Evolutionary conservation across 176 grass and related monocot genomes (phyloP).

Genomic region (Chloris gayana): DNA sequence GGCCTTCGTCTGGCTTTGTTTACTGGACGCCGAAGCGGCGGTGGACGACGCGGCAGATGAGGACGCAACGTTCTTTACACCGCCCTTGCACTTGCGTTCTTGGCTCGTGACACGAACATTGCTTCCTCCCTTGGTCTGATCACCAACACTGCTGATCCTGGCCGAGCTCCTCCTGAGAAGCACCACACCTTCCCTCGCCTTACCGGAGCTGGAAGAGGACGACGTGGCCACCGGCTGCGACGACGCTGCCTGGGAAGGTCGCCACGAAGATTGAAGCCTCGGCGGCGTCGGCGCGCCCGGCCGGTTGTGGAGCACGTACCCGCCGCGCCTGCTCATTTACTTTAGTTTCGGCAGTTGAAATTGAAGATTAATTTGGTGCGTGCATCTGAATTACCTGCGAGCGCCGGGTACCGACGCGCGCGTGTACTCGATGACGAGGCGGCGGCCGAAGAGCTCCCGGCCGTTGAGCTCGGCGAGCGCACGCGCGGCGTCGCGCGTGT

Average conservation of each 20-base stretch:
- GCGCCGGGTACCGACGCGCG: constrained; percentile 38
- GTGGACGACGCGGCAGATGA: constrained; percentile 15
- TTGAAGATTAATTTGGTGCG: not conserved
- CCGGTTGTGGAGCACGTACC: constrained; percentile 40
- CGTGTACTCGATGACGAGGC: constrained; percentile 72
- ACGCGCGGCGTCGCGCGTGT: constrained; percentile 72
- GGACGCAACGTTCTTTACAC: constrained; percentile 11
- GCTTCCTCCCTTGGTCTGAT: constrained; percentile 30
- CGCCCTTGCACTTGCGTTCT: constrained; percentile 40
- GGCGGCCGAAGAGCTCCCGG: constrained; percentile 71
- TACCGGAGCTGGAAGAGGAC: not conserved
- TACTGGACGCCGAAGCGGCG: constrained; percentile 32
- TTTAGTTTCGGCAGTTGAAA: no score
- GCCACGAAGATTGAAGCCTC: constrained; percentile 56
- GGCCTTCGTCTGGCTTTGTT: constrained; percentile 42
- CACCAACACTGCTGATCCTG: not conserved
- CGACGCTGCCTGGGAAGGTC: not conserved
- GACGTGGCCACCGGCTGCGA: constrained; percentile 27
- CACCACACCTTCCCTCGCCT: constrained; percentile 42
- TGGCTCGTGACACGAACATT: constrained; percentile 16
- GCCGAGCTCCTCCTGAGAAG: constrained; percentile 49
- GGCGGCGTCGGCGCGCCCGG: constrained; percentile 55
- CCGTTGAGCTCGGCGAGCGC: constrained; percentile 78
- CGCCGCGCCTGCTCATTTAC: constrained; percentile 63
- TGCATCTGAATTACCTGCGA: constrained; percentile 43